Conservation (phyloP, 306 rosid genomes). For the Trifolium fragiferum region DNA sequence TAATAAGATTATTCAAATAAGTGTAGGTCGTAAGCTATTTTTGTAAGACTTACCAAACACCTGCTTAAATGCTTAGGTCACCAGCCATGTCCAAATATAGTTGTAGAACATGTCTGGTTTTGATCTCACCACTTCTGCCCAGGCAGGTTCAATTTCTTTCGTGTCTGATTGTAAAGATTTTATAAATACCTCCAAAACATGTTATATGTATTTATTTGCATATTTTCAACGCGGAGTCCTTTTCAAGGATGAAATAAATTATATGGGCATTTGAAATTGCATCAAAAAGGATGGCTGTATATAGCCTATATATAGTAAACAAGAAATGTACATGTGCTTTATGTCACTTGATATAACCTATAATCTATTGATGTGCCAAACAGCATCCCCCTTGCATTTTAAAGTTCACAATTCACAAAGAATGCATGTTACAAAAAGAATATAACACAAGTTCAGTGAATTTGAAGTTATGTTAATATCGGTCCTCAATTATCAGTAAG, state of each 20-base stretch:
- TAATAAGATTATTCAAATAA: not conserved
- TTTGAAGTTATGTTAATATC: not conserved
- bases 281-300: not conserved
- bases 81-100: not conserved
- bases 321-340: slow-evolving; percentile 4
- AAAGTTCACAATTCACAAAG: not conserved
- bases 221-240: not conserved
- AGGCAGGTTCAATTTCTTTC: not conserved
- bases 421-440: not conserved
- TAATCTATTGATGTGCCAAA: not conserved
- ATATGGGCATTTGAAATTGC: not conserved
- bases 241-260: slow-evolving; percentile 4
- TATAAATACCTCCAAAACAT: not conserved
- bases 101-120: not conserved
- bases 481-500: not conserved
- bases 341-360: slow-evolving; percentile 10
- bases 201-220: not conserved
- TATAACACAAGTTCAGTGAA: not conserved
- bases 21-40: not conserved
- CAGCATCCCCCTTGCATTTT: not conserved
- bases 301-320: not conserved
- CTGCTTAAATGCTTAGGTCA: not conserved
- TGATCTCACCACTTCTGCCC: not conserved
- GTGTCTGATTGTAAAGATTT: not conserved
- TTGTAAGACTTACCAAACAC: not conserved